Percentiles rank a stretch among this genome's conserved stretches.
phyloP scores from a whole-genome alignment of 129 eudicot species.

The Lactuca saligna region DNA sequence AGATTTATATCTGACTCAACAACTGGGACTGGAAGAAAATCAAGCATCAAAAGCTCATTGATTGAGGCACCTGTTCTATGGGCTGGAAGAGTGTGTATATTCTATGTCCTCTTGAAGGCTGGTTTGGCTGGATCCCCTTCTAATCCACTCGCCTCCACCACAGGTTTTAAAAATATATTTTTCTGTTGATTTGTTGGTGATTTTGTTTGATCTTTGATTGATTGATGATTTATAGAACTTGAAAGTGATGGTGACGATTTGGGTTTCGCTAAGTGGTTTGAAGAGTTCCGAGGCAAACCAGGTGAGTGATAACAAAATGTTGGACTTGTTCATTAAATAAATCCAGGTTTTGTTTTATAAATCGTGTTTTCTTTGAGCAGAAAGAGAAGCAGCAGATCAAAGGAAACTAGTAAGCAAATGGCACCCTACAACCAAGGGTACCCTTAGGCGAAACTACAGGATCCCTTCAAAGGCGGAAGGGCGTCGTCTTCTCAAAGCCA shows the following conservation, averaged over 20 bases:
- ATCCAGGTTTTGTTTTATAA: no score
- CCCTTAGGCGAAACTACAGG: conserved; percentile 61
- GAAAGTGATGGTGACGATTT: conserved; percentile 64
- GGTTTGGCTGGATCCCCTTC: conserved; percentile 95
- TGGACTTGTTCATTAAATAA: no score
- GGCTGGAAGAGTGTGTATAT: conserved; percentile 89
- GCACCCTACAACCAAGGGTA: conserved; percentile 98
- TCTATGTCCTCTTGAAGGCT: conserved; percentile 84
- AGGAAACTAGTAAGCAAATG: conserved; percentile 90
- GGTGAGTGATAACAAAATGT: conserved; percentile 40
- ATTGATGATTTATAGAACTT: conserved; percentile 40
- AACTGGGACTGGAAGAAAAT: conserved; percentile 21
- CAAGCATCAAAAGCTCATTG: conserved; percentile 44
- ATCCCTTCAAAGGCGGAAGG: conserved; percentile 70
- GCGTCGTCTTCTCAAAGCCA: conserved; percentile 83
- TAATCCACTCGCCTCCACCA: conserved; percentile 67
- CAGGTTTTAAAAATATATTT: conserved; percentile 38
- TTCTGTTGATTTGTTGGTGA: conserved; percentile 12
- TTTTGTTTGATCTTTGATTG: neutral
- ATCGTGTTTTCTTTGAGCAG: conserved; percentile 34
- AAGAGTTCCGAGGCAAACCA: conserved; percentile 64
- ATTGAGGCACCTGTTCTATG: conserved; percentile 77
- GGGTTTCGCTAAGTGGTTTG: conserved; percentile 92
- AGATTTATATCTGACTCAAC: conserved; percentile 7
- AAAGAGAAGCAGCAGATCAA: conserved; percentile 77